Evolutionary conservation across 805 yeast species (phyloP).

Genomic region (Candida lessepsii): DNA sequence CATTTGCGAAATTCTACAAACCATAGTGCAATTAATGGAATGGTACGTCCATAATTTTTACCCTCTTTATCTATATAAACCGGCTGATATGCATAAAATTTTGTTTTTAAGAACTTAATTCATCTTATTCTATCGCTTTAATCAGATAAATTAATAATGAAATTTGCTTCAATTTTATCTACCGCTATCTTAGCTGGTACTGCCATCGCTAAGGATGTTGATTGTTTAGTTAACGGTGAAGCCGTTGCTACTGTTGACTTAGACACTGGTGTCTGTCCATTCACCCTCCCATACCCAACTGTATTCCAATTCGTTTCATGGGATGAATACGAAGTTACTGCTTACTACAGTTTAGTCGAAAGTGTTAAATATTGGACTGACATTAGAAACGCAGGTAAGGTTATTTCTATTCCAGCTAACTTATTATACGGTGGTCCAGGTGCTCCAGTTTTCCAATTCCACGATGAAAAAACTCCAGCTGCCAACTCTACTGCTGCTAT

Average conservation of each 20-base stretch:
- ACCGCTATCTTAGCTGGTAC: slow-evolving; percentile 23
- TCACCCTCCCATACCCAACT: slow-evolving; percentile 33
- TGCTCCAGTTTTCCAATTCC: slow-evolving; percentile 26
- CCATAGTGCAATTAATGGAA: slow-evolving; percentile 1
- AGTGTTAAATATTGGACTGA: slow-evolving; percentile 31
- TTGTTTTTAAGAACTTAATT: slow-evolving; percentile 4
- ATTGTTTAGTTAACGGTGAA: slow-evolving; percentile 36
- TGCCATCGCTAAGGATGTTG: slow-evolving; percentile 33
- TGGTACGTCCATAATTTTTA: background rate
- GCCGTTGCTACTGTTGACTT: slow-evolving; percentile 36
- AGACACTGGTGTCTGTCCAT: slow-evolving; percentile 40
- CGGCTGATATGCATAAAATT: background rate
- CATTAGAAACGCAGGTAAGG: slow-evolving; percentile 33
- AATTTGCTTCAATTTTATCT: slow-evolving; percentile 14
- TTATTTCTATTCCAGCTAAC: slow-evolving; percentile 32
- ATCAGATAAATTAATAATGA: slow-evolving; percentile 10
- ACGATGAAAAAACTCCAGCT: slow-evolving; percentile 25
- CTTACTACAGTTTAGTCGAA: slow-evolving; percentile 31
- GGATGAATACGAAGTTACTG: slow-evolving; percentile 33
- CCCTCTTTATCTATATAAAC: slow-evolving; percentile 5
- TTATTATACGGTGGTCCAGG: slow-evolving; percentile 19
- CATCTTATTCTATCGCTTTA: slow-evolving; percentile 8
- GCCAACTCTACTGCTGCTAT: slow-evolving; percentile 41
- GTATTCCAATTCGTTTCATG: slow-evolving; percentile 25
- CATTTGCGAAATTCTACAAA: slow-evolving; percentile 5